Base-by-base conservation (phyloP, 192 early-diverging fungal species). In the Phycomyces nitens region DNA sequence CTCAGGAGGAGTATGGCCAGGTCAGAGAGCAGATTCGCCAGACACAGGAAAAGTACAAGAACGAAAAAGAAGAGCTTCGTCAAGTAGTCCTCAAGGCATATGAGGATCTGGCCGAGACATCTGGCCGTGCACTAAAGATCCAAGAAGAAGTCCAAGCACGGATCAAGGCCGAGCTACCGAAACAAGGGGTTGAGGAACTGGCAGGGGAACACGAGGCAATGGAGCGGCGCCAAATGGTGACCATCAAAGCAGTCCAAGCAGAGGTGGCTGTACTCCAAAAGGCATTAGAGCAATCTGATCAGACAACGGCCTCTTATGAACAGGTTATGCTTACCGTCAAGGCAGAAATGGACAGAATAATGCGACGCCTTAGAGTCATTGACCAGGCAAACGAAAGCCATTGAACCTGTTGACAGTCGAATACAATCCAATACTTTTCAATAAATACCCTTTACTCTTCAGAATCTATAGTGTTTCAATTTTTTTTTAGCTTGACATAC, bases 331-430 rank as follows among this genome's bases (percentile, higher is more conserved):
- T 43, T 8, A 53, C 43, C 5, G 60, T 62, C 6, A 69, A 69
- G 20, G 66, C 52, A 39, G 66, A 69, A 51, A 69, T 69, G 66
- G 66, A 62, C 23, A 61, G 54, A 34, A 69, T 69, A 8, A 62
- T 61, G 52, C 54, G 66, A 53, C 60, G 54, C 21, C 53, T 69
- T 29, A 58, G 66, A 40, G 66, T 53, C 11, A 54, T 54, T 20
- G 62, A 63, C 52, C 60, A 62, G 20, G 29, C 29, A 7, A 34
- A 34, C 7, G 29, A 34, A 34, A 34, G 7, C 7, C 29, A 34
- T 34, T 34, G 7, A 34, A 7, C 7, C 29, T 34, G 2, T 7
- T 34, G 29, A n/a, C n/a, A n/a, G n/a, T n/a, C 14, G 41, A 42
- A 42, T 42, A 42, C 41, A 42, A 14, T 42, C 14, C 14, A 10